These are phyloP conservation scores for Xanthoconium purpureum DNA, from an alignment of 768 basidiomycete species.

Conservation along the genomic window DNA sequence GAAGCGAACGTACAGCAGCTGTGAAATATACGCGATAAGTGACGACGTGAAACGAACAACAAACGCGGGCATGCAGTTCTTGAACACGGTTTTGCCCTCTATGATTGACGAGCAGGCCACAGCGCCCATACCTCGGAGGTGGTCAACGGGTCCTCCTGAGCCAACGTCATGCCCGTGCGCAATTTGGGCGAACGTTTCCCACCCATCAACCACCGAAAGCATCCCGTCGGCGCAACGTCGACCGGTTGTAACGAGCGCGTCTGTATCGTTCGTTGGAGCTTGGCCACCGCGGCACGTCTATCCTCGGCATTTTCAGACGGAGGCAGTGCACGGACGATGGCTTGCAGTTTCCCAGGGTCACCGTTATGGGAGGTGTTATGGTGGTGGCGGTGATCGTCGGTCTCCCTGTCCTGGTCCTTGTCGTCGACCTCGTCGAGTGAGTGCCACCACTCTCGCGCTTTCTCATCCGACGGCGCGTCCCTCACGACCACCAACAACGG, in stretches of 20 bases:
- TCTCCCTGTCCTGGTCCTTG: not conserved
- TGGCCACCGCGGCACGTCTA: conserved; percentile 1
- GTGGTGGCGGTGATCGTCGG: not conserved
- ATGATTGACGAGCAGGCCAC: conserved; percentile 1
- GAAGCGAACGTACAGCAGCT: not conserved
- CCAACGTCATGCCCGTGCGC: not conserved
- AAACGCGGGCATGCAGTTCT: not conserved
- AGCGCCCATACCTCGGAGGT: conserved; percentile 16
- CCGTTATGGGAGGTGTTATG: not conserved
- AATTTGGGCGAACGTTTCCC: conserved; percentile 5
- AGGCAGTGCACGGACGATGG: conserved; percentile 25
- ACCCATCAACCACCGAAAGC: conserved; percentile 19
- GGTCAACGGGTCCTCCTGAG: conserved; percentile 17
- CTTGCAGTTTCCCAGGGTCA: conserved; percentile 11
- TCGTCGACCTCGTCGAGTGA: conserved; percentile 8
- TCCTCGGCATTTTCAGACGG: not conserved
- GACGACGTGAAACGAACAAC: not conserved
- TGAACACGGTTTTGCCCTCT: not conserved
- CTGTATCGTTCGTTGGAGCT: conserved; percentile 15
- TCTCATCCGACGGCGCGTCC: conserved; percentile 19
- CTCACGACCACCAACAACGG: conserved; percentile 25
- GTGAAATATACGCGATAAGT: not conserved
- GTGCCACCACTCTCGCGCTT: conserved; percentile 24
- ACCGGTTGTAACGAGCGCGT: conserved; percentile 25
- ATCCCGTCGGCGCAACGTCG: conserved; percentile 17